Conservation (phyloP, 306 rosid species). For the Vigna nakashimae region DNA sequence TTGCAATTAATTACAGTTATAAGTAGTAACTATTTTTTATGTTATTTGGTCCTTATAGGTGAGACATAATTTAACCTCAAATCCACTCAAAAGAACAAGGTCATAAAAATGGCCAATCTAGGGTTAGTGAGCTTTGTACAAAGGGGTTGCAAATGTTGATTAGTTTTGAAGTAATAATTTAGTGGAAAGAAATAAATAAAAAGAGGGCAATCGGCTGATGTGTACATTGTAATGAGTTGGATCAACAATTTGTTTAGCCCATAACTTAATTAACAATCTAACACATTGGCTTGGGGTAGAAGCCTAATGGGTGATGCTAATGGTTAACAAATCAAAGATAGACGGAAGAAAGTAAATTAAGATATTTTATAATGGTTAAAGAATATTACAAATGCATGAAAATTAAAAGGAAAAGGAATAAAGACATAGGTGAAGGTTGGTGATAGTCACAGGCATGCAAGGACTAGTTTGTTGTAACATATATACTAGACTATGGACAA, state of each 20-base stretch:
- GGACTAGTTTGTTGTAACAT: conserved; percentile 36
- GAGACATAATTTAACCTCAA: no score
- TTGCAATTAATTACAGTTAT: no score
- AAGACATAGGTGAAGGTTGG: conserved; percentile 43
- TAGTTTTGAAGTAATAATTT: background rate
- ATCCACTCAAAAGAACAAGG: no score
- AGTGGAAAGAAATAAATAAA: background rate
- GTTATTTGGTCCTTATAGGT: no score
- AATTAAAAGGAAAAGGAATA: background rate
- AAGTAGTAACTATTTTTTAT: no score
- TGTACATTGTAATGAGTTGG: background rate
- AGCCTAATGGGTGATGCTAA: no score
- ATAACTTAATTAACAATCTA: background rate
- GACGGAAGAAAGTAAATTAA: background rate
- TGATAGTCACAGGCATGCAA: conserved; percentile 19
- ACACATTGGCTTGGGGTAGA: background rate
- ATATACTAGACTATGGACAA: conserved; percentile 31
- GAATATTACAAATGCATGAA: no score
- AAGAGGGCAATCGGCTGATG: background rate
- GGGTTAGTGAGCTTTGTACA: no score
- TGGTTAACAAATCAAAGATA: background rate
- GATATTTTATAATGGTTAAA: no score
- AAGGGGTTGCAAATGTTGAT: background rate
- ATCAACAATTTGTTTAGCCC: background rate
- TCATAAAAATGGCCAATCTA: no score